Base-by-base conservation (phyloP, 2,329 filamentous ascomycete genomes). In the Alternaria triticimaculans region DNA sequence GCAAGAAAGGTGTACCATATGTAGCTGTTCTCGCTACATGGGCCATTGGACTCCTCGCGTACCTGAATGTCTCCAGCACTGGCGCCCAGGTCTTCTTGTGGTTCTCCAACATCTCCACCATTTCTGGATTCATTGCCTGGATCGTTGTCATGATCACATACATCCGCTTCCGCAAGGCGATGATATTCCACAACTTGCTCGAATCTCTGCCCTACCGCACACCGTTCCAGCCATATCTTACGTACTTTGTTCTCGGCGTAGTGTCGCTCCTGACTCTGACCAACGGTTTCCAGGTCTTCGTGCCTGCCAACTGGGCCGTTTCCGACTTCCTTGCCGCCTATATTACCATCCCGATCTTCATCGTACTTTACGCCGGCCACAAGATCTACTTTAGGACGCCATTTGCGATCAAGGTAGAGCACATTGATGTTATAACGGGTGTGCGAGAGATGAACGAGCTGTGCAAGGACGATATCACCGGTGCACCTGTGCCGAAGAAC, bases 101-200 rank as follows among this genome's bases (percentile, higher is more conserved):
- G 88, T 91, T 93, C 76, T 85, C 88, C 69, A 92, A 91, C 76
- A 87, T 93, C 62, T 90, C 88, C 20, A 92, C 85, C 63, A 84
- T 85, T 2, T 85, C 83, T 0, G 85, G 84, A 0, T 82, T 87
- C 71, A 85, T 87, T 57, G 85, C 83, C 26, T 88, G 86, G 86
- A 83, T 86, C 58, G 83, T 83, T 53, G 84, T 83, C 66, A 85
- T 85, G 67, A 83, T 89, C 60, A 85, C 88, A 5, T 88, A 87
- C 74, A 78, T 90, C 45, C 86, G 87, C 7, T 90, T 90, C 81
- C 83, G 84, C 77, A 76, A 77, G 57, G 77, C 77, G 2, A 66
- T 79, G 55, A 64, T 69, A n/a, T 82, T 79, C 15, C 87, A 88
- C 65, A 84, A 84, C 63, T 85, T 92, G 43, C 81, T 85, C 15